Percentiles rank a stretch among this genome's conserved stretches.
Evolutionary conservation across 805 yeast species (phyloP).

Genomic region (Nakazawaea pomicola): DNA sequence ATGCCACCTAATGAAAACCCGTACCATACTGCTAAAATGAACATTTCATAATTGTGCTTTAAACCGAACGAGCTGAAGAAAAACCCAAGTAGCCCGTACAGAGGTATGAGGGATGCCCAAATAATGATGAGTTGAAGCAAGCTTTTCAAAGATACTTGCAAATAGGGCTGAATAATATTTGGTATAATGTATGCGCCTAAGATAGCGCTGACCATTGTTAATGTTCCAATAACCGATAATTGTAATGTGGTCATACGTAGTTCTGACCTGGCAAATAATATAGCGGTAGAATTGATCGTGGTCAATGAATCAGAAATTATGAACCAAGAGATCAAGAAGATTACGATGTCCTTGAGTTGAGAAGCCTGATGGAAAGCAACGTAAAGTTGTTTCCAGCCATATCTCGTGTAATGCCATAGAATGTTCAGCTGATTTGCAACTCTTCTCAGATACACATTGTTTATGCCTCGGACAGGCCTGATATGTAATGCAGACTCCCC

Average conservation of each 20-base stretch:
- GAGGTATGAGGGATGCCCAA: slow-evolving; percentile 64
- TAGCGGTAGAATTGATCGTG: slow-evolving; percentile 76
- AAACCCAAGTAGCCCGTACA: slow-evolving; percentile 69
- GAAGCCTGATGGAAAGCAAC: slow-evolving; percentile 56
- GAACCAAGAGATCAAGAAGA: slow-evolving; percentile 71
- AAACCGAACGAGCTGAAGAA: slow-evolving; percentile 50
- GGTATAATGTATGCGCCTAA: slow-evolving; percentile 60
- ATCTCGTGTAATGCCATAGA: slow-evolving; percentile 32
- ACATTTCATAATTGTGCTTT: slow-evolving; percentile 64
- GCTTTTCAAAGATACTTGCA: slow-evolving; percentile 39
- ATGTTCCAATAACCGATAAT: slow-evolving; percentile 58
- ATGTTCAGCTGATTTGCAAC: slow-evolving; percentile 14
- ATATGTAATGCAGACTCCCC: slow-evolving; percentile 24
- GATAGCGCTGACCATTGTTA: slow-evolving; percentile 65
- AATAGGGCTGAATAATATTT: slow-evolving; percentile 29
- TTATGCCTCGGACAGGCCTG: background rate
- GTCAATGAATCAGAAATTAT: slow-evolving; percentile 70
- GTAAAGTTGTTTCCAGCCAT: slow-evolving; percentile 60
- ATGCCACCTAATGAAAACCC: slow-evolving; percentile 73
- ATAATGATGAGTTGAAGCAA: slow-evolving; percentile 47
- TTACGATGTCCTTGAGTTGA: slow-evolving; percentile 57
- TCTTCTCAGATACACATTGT: background rate
- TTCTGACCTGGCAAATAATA: slow-evolving; percentile 68
- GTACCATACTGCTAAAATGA: slow-evolving; percentile 64
- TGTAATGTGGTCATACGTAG: slow-evolving; percentile 63